These are phyloP conservation scores for Chlamydomonas asymmetrica DNA, from an alignment of 139 green algal genomes.

Conservation along the genomic window DNA sequence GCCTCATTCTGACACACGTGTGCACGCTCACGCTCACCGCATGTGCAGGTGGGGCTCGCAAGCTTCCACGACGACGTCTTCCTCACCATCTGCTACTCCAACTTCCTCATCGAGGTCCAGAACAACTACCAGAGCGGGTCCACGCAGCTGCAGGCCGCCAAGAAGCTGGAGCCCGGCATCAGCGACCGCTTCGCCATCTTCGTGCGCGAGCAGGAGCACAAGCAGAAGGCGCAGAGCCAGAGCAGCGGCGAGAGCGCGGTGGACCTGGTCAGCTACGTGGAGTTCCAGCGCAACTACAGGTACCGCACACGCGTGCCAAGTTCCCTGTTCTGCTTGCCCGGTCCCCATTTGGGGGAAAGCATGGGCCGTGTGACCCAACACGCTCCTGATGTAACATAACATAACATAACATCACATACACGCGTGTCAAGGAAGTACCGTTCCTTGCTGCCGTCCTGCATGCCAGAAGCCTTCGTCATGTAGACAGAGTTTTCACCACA, in stretches of 20 bases:
- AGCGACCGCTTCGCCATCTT: constrained; percentile 49
- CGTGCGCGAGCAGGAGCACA: constrained; percentile 41
- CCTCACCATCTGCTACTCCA: constrained; percentile 33
- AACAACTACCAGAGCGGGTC: constrained; percentile 23
- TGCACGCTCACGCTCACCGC: too few species aligned
- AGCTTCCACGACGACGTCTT: constrained; percentile 36
- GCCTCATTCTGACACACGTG: too few species aligned
- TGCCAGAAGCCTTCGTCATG: too few species aligned
- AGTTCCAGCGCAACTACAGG: constrained; percentile 34
- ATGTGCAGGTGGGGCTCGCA: constrained; percentile 23
- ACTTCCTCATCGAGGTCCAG: constrained; percentile 40
- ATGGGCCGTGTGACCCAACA: too few species aligned
- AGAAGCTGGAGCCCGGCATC: constrained; percentile 39
- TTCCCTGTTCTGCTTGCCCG: too few species aligned
- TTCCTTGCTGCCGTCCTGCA: too few species aligned
- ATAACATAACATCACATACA: too few species aligned
- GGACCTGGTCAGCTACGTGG: constrained; percentile 45
- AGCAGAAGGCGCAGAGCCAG: constrained; percentile 33
- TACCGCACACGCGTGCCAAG: neutral
- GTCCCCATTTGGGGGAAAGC: too few species aligned
- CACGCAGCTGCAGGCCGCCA: constrained; percentile 42
- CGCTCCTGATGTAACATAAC: too few species aligned
- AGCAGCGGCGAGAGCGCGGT: constrained; percentile 22
- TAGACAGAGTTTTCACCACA: too few species aligned
- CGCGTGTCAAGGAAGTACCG: too few species aligned